Base-by-base conservation (phyloP, 306 rosid genomes). In the Carpinus viminea region DNA sequence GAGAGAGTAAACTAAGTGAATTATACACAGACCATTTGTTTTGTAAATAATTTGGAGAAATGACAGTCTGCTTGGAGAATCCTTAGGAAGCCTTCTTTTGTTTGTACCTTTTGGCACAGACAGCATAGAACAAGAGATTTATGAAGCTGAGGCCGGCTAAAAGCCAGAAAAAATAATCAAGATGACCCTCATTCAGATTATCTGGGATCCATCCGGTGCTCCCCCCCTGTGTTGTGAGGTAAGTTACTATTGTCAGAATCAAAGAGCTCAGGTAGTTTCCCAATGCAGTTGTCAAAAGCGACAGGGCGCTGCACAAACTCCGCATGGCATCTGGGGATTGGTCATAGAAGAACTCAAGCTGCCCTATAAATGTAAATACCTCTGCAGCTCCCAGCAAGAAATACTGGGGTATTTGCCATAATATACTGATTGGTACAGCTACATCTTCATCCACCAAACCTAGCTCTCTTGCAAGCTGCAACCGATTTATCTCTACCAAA, bases 281-380 rank as follows among this genome's bases (percentile, higher is more conserved):
- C 64, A 95, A 65, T 3, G 96, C 76, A 75, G 50, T 93, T 7
- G 98, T 93, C 79, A 95, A 83, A 56, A 95, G 95, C 1, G 98
- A 87, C 77, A 95, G 76, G 6, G 98, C 99, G 46, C 98, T 93
- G 79, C 99, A 95, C 69, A 95, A 83, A 83, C 98, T 93, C 76
- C 99, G 83, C 98, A 95, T 95, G 0, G 98, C 99, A 65, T 95
- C 98, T 0, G 98, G 99, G 56, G 99, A 95, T 83, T 95, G 98
- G 74, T 95, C 98, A 11, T 95, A 92, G 86, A 95, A 95, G 88
- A 95, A 95, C 89, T 95, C 96, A 0, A 92, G 93, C 85, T 95
- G 98, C 56, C 99, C 98, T 3, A 95, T 85, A 53, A 90, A 93
- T 24, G 96, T 91, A 83, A 73, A 95, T 26, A 93, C 76, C 83